Conservation (phyloP, 2,329 filamentous ascomycete species). For the Cercospora citrullina region DNA sequence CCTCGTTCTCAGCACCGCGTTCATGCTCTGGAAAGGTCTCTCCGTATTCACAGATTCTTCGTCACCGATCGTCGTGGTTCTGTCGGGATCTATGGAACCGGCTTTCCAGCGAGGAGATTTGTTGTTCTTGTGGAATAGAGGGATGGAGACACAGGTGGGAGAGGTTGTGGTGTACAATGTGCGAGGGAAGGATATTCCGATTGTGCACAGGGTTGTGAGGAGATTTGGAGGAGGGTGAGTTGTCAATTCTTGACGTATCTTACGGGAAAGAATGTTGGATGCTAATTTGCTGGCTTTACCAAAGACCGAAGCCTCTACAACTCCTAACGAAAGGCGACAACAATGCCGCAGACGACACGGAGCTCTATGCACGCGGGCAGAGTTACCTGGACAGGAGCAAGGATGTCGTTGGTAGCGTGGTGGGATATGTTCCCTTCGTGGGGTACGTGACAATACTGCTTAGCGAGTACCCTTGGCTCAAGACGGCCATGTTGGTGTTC, state of each 20-base stretch:
- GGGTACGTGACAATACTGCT: conserved; percentile 96
- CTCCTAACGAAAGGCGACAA: conserved; percentile 98
- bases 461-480: conserved; percentile 94
- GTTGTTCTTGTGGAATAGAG: conserved; percentile 73
- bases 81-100: conserved; percentile 81
- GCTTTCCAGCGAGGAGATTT: conserved; percentile 78
- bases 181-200: conserved; percentile 91
- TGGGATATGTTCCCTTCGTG: conserved; percentile 89
- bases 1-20: conserved; percentile 84
- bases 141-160: conserved; percentile 63
- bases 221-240: conserved; percentile 58
- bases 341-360: conserved; percentile 89
- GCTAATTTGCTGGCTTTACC: neutral
- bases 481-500: conserved; percentile 88
- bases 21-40: conserved; percentile 90
- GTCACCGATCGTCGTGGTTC: conserved; percentile 76
- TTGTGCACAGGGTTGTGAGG: conserved; percentile 89
- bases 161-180: conserved; percentile 83
- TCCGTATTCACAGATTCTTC: conserved; percentile 69
- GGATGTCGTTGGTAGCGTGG: conserved; percentile 90
- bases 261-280: neutral
- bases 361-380: conserved; percentile 82
- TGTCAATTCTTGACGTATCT: too few relatives aligned
- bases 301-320: conserved; percentile 54
- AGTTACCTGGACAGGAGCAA: conserved; percentile 75